Base-by-base conservation (phyloP, 306 rosid genomes). In the Corylus heterophylla region DNA sequence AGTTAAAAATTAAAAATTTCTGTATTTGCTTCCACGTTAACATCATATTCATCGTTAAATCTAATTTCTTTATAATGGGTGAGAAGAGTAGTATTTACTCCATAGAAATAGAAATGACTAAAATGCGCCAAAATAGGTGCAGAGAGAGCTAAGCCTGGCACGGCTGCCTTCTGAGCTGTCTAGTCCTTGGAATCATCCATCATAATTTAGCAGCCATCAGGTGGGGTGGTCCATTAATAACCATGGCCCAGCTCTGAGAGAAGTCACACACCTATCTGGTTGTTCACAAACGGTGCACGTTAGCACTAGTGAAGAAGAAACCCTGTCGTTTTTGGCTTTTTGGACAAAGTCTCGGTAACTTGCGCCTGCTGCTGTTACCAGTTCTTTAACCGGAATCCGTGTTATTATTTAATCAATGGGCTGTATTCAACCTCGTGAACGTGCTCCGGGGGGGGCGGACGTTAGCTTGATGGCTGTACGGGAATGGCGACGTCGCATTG, bases 301-400 rank as follows among this genome's bases (percentile, higher is more conserved):
- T 88, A 88, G 86, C 73, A 63, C 20, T 4, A 3, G 16, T 10
- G 8, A 66, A n/a, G 12, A 9, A 3, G 29, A 27, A 61, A 73
- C 64, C 61, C 54, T 83, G 87, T 78, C 75, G 37, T 79, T 55
- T 79, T 85, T 73, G 44, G n/a, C 62, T 45, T 78, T 42, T 71
- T 49, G 52, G 14, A 11, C 45, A 55, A 37, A 29, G 62, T 70
- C 74, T 71, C 48, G 79, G 86, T 85, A 86, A 86, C 76, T 72
- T 83, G 89, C 82, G 75, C 87, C 61, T 79, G 31, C 61, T 79
- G 31, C 79, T 11, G 12, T 12, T 77, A 84, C 78, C 82, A 49
- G 81, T 78, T 37, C 72, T 71, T 78, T 58, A 73, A 10, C 73
- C 73, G 59, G 56, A 78, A 76, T 67, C 54, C 37, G 37, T 61